These are phyloP conservation scores for Colletotrichum limetticola DNA, from an alignment of 2,329 filamentous ascomycete genomes.

Conservation along the genomic window DNA sequence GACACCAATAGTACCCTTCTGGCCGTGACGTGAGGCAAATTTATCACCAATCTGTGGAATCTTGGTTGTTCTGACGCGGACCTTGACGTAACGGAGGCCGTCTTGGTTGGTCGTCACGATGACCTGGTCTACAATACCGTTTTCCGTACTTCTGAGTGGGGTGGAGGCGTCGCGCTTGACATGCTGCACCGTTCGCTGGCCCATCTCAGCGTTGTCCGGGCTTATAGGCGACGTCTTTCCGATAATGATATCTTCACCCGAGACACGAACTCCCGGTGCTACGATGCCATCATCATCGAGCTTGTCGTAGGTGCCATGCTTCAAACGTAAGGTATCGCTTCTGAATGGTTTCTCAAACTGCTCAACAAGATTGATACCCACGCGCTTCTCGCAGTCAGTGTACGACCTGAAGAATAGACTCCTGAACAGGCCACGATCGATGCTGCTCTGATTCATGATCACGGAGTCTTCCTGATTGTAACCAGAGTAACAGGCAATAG, in stretches of 20 bases:
- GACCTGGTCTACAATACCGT: slow-evolving; percentile 94
- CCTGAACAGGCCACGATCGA: slow-evolving; percentile 95
- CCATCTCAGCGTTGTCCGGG: slow-evolving; percentile 91
- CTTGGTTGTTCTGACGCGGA: slow-evolving; percentile 96
- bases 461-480: slow-evolving; percentile 99
- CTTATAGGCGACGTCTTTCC: slow-evolving; percentile 97
- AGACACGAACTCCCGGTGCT: slow-evolving; percentile 91
- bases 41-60: slow-evolving; percentile 99
- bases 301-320: slow-evolving; percentile 97
- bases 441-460: slow-evolving; percentile 99
- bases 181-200: slow-evolving; percentile 89
- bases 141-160: slow-evolving; percentile 93
- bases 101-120: slow-evolving; percentile 95
- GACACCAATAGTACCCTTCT: slow-evolving; percentile 99
- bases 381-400: slow-evolving; percentile 95
- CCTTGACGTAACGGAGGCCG: slow-evolving; percentile 95
- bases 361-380: slow-evolving; percentile 93
- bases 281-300: slow-evolving; percentile 97
- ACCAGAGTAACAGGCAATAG: slow-evolving; percentile 95
- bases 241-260: slow-evolving; percentile 98
- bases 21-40: slow-evolving; percentile 98
- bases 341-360: slow-evolving; percentile 95
- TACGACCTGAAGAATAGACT: slow-evolving; percentile 98
- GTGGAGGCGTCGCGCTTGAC: slow-evolving; percentile 96
- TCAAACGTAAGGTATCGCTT: slow-evolving; percentile 87